These are phyloP conservation scores for Diophrys sp. DNA, from an alignment of 73 alveolate genomes.

Conservation along the genomic window DNA sequence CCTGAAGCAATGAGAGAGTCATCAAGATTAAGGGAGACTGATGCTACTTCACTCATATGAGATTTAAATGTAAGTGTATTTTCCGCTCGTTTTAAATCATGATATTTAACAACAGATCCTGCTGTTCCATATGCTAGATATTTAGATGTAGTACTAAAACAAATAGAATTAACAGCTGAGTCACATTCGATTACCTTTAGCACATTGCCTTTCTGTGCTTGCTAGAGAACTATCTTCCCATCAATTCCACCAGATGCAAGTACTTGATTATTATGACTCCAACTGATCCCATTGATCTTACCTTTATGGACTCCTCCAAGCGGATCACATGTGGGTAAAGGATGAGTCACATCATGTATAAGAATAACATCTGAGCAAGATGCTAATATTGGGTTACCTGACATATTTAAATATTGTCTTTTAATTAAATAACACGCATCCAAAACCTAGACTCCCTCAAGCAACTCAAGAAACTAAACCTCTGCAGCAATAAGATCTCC, in stretches of 20 bases:
- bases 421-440: no score
- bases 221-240: conserved; percentile 19
- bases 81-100: conserved; percentile 72
- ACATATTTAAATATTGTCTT: no score
- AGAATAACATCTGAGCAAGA: not conserved
- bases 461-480: no score
- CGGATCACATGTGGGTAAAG: not conserved
- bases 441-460: no score
- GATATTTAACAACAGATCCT: conserved; percentile 67
- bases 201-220: conserved; percentile 9
- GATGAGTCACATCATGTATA: not conserved
- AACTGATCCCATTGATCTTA: conserved; percentile 18
- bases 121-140: conserved; percentile 68
- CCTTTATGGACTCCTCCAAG: conserved; percentile 3
- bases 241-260: conserved; percentile 43
- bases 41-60: conserved; percentile 38
- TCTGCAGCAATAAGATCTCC: no score
- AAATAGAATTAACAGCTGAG: conserved; percentile 30
- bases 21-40: conserved; percentile 51
- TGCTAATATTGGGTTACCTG: no score
- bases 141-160: conserved; percentile 25
- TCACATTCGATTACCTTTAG: not conserved
- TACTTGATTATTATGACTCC: conserved; percentile 39
- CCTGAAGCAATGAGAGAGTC: conserved; percentile 43
- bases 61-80: conserved; percentile 43